phyloP scores from a whole-genome alignment of 2,329 filamentous ascomycete genomes.

The Botryotinia globosa region DNA sequence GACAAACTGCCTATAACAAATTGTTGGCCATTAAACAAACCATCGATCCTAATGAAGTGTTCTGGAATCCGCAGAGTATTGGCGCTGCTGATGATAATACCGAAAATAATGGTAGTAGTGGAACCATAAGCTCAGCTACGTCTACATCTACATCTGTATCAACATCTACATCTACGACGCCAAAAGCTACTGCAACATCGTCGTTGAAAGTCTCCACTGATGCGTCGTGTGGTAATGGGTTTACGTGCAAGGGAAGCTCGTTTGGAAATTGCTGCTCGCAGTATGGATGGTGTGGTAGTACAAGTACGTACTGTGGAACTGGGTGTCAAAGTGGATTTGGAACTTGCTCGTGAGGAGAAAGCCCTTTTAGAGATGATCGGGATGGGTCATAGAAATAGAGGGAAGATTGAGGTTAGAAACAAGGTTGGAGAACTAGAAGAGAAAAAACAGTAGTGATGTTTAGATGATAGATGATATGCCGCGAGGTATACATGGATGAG shows the following conservation, averaged over 20 bases:
- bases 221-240: slow-evolving; percentile 9
- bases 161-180: background rate
- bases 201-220: slow-evolving; percentile 2
- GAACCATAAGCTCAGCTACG: background rate
- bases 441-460: background rate
- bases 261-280: slow-evolving; percentile 9
- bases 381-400: background rate
- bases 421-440: no score
- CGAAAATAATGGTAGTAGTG: background rate
- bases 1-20: slow-evolving; percentile 19
- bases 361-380: background rate
- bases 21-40: slow-evolving; percentile 17
- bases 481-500: background rate
- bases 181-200: background rate
- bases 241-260: slow-evolving; percentile 3
- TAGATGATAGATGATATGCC: background rate
- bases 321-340: slow-evolving; percentile 17
- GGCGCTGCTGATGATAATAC: background rate
- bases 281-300: slow-evolving; percentile 10
- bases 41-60: slow-evolving; percentile 19
- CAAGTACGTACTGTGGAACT: background rate
- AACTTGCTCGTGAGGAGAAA: background rate
- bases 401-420: background rate
- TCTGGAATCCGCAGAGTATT: slow-evolving; percentile 26
- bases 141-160: background rate